Percentiles rank a stretch among this genome's conserved stretches.
Conservation (phyloP, 164 flowering plant species). For the Vitis rotundifolia region DNA sequence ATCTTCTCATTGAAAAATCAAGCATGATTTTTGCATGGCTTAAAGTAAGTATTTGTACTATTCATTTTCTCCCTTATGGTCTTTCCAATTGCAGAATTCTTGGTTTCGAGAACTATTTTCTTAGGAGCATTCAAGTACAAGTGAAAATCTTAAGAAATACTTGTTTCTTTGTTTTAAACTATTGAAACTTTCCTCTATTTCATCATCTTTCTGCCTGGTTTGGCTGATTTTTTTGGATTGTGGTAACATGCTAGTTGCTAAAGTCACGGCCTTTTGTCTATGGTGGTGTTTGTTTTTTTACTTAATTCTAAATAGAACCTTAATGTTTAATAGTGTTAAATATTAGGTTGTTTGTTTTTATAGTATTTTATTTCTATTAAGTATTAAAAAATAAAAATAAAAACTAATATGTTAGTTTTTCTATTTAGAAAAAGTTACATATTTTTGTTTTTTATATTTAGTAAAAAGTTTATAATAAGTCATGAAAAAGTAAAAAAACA, state of each 20-base stretch:
- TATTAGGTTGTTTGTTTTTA: too few species aligned
- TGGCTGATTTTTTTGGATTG: background rate
- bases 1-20: slow-evolving; percentile 77
- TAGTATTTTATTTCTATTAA: too few species aligned
- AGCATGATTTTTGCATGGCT: slow-evolving; percentile 67
- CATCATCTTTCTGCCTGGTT: background rate
- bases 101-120: background rate
- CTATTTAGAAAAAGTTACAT: too few species aligned
- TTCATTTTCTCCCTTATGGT: background rate
- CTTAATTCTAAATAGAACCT: too few species aligned
- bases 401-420: too few species aligned
- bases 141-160: background rate
- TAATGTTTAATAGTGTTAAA: too few species aligned
- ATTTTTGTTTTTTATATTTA: too few species aligned
- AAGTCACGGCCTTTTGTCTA: background rate
- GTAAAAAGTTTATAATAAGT: too few species aligned
- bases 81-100: background rate
- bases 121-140: background rate
- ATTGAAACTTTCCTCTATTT: too few species aligned
- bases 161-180: background rate
- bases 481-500: too few species aligned
- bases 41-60: slow-evolving; percentile 43
- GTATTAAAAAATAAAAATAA: too few species aligned
- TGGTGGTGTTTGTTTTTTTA: too few species aligned
- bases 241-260: background rate